Base-by-base conservation (phyloP, 371 early-diverging fungal species). In the Rhizopus microsporus region DNA sequence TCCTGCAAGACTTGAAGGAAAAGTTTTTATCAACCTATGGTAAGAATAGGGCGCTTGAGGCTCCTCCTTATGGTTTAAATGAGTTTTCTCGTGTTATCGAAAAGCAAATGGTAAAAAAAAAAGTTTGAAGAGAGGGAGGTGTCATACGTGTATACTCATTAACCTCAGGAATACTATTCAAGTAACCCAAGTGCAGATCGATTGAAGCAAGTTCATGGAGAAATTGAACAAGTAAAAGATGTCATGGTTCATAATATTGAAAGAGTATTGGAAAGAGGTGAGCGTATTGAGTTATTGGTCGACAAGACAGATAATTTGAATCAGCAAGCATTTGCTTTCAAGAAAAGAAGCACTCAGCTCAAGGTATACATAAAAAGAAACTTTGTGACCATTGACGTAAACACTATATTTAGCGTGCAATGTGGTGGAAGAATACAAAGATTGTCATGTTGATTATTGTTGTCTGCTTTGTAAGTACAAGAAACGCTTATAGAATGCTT, bases 221-320 rank as follows among this genome's bases (percentile, higher is more conserved):
- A 95, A 73, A 93, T 96, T 61, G 90, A 92, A 53, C 92, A 92
- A 66, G 95, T 95, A 56, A 92, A 91, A 72, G 94, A 93, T 77
- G 93, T 95, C 31, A 95, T 95, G 95, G 92, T 92, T 8, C 88
- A 91, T 68, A 96, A 96, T 64, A 94, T 96, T 58, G 94, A 95
- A 59, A 84, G 92, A 39, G 93, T 96, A 0, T 71, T 96, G 60
- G 95, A 94, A 67, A 85, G 96, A 49, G 93, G 93, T 38, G 96
- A 94, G 65, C 79, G 94, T 9, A 93, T 96, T 63, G 95, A 96
- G 46, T 72, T 91, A 9, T 78, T 96, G 15, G 92, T 95, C 1
- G 93, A 94, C 74, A 95, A 94, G 75, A 94, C 95, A 3, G 93
- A 94, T 61, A 86, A 74, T 63, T 72, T 96, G 66, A 93, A 88